These are phyloP conservation scores for Lasiosphaeria miniovina DNA, from an alignment of 495 filamentous ascomycete genomes.

Conservation along the genomic window DNA sequence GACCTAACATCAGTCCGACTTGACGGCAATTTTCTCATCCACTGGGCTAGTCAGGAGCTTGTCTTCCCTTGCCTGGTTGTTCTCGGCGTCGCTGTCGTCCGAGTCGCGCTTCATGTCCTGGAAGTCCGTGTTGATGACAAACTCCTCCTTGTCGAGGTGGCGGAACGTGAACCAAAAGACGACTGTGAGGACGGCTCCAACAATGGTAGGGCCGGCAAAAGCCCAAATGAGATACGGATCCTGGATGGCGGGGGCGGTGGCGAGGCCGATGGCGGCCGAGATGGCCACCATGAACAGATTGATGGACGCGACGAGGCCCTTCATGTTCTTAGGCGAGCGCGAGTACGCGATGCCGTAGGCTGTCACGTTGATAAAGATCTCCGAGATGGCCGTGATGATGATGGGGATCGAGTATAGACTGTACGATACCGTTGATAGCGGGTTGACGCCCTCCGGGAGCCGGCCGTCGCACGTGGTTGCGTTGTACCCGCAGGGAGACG, in stretches of 20 bases:
- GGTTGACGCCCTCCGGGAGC: constrained; percentile 35
- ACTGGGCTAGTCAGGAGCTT: not conserved
- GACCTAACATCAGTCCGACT: too few species aligned
- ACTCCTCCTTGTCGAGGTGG: constrained; percentile 46
- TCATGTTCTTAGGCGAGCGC: constrained; percentile 65
- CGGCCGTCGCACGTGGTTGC: constrained; percentile 39
- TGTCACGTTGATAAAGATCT: constrained; percentile 68
- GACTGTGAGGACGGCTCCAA: constrained; percentile 37
- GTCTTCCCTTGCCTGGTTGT: not conserved
- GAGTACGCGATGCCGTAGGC: constrained; percentile 70
- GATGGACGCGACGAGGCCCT: constrained; percentile 58
- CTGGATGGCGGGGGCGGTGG: constrained; percentile 52
- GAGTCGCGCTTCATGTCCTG: constrained; percentile 36
- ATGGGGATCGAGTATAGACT: constrained; percentile 44
- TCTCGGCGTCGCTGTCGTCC: constrained; percentile 41
- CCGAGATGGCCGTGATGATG: constrained; percentile 55
- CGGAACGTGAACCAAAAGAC: constrained; percentile 49
- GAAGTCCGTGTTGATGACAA: constrained; percentile 37
- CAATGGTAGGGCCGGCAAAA: constrained; percentile 48
- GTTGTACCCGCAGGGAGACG: constrained; percentile 46
- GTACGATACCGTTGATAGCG: constrained; percentile 42
- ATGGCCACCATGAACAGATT: constrained; percentile 57
- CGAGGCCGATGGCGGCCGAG: constrained; percentile 55
- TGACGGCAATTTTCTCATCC: not conserved
- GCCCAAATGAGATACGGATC: constrained; percentile 60